phyloP scores from a whole-genome alignment of 164 flowering plant genomes.

The Taxillus chinensis region DNA sequence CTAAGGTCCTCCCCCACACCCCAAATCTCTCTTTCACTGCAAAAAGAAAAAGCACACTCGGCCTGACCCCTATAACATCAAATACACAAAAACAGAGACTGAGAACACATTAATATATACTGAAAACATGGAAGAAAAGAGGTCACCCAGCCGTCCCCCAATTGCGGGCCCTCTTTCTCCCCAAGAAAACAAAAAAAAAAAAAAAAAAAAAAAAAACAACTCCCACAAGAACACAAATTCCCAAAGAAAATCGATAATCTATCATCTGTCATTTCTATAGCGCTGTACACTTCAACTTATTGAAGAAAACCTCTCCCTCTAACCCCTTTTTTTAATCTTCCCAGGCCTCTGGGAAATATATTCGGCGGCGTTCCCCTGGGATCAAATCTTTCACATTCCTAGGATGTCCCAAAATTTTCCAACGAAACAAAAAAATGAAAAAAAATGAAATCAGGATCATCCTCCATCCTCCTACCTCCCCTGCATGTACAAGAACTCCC shows the following conservation, averaged over 20 bases:
- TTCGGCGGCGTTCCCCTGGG: slow-evolving; percentile 16
- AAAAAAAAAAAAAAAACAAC: neutral
- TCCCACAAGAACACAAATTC: neutral
- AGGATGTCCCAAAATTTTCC: slow-evolving; percentile 15
- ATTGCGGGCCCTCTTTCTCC: neutral
- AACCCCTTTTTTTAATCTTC: slow-evolving; percentile 22
- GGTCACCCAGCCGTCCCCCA: neutral
- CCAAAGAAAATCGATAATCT: slow-evolving; percentile 12
- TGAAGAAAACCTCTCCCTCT: slow-evolving; percentile 12
- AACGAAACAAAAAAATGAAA: neutral
- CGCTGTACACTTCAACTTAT: slow-evolving; percentile 31
- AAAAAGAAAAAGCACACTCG: slow-evolving; percentile 16
- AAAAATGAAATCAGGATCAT: slow-evolving; percentile 18
- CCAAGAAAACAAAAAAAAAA: neutral
- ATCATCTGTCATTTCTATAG: slow-evolving; percentile 16
- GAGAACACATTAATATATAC: neutral
- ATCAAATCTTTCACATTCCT: slow-evolving; percentile 24
- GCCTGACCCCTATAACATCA: slow-evolving; percentile 12
- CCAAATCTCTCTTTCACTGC: slow-evolving; percentile 20
- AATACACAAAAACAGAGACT: too few species aligned
- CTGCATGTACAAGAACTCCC: slow-evolving; percentile 21
- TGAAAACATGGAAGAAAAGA: neutral
- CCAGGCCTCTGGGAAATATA: slow-evolving; percentile 14
- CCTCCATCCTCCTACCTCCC: slow-evolving; percentile 10
- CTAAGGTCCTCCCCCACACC: slow-evolving; percentile 8